Base-by-base conservation (phyloP, 441 rosid genomes). In the Dalechampia spathulata region DNA sequence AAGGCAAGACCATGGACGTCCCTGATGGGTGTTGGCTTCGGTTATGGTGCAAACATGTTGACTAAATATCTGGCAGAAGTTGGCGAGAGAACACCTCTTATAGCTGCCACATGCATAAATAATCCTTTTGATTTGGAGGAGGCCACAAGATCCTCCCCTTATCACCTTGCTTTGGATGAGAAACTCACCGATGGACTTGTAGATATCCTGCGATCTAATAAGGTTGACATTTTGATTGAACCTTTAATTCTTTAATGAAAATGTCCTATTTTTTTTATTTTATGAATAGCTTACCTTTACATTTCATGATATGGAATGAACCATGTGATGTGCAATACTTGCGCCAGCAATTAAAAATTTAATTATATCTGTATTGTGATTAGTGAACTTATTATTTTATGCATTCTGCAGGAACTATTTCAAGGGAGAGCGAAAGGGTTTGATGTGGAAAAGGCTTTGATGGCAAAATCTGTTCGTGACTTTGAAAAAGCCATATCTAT, bases 41-140 rank as follows among this genome's bases (percentile, higher is more conserved):
- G 93, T 62, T 90, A 82, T 22, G 99, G 97, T 64, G 96, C 96
- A 47, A 93, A 85, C 66, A 90, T 93, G 95, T 46, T 93, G 65
- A 85, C 91, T 5, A 93, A 90, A 68, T 90, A 90, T 75, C 66
- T 94, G 37, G 95, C 90, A 48, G 99, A 94, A 77, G 91, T 76
- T 39, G 88, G 94, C 39, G 96, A 90, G 56, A 74, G 54, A 58
- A 85, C 99, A 32, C 96, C 96, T 67, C 82, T 94, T 63, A 84
- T 81, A 14, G 99, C 99, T 63, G 94, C 81, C 55, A 81, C 86
- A 22, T 90, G 97, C 76, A 85, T 94, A 57, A 86, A 94, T 72
- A 94, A 69, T 72, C 99, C 99, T 36, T 90, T 94, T 72, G 99
- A 94, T 52, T 79, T 94, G 49, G 95, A 85, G 72, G 96, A 90